Evolutionary conservation across 768 basidiomycete species (phyloP).

Genomic region (Myochromella boudieri): DNA sequence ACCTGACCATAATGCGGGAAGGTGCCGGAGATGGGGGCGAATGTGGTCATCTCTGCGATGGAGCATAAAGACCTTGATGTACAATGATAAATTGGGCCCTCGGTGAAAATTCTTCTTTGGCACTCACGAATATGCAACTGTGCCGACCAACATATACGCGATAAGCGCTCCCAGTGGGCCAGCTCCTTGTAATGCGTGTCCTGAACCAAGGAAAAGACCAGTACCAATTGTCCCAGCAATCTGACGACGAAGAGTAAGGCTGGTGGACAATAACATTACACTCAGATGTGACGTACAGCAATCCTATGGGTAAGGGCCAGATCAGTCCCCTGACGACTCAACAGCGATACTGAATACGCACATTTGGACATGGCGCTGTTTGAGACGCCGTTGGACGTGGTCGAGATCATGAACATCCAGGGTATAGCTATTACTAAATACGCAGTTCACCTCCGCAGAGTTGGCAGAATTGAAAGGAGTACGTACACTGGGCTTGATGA

Average conservation of each 20-base stretch:
- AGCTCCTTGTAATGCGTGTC: slow-evolving; percentile 54
- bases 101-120: neutral
- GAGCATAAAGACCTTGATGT: slow-evolving; percentile 54
- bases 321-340: neutral
- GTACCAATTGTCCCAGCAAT: slow-evolving; percentile 78
- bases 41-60: slow-evolving; percentile 78
- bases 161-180: slow-evolving; percentile 70
- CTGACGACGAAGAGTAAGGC: slow-evolving; percentile 27
- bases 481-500: slow-evolving; percentile 1
- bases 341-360: slow-evolving; percentile 63
- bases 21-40: slow-evolving; percentile 76
- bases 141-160: slow-evolving; percentile 63
- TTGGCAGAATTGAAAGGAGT: neutral
- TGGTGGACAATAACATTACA: neutral
- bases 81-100: neutral
- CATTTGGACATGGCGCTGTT: slow-evolving; percentile 83
- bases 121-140: slow-evolving; percentile 64
- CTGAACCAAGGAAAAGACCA: slow-evolving; percentile 73
- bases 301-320: slow-evolving; percentile 40
- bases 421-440: slow-evolving; percentile 31
- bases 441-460: neutral
- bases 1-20: slow-evolving; percentile 66
- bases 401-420: slow-evolving; percentile 68
- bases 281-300: slow-evolving; percentile 43
- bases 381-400: slow-evolving; percentile 67